Evolutionary conservation across 176 grass and related monocot genomes (phyloP).

Genomic region (Rhynchospora pubera): DNA sequence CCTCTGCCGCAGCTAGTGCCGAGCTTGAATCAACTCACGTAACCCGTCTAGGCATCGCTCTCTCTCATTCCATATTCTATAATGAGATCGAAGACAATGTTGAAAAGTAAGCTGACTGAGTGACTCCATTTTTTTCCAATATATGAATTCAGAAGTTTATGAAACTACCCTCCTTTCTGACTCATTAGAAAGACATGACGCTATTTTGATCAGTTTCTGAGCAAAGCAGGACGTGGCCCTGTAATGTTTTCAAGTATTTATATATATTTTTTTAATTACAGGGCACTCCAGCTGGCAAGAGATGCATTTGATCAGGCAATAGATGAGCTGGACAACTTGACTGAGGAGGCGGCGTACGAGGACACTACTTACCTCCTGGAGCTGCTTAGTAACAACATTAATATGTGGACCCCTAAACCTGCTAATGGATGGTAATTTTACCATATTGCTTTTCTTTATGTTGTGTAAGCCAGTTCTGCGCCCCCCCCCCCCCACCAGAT

Average conservation of each 20-base stretch:
- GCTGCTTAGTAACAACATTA: constrained; percentile 17
- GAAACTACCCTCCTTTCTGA: not conserved
- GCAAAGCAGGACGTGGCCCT: not conserved
- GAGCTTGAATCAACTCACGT: not conserved
- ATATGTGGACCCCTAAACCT: not conserved
- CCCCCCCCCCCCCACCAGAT: too few relatives aligned
- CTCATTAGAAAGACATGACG: not conserved
- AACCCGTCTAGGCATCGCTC: not conserved
- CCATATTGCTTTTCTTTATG: not conserved
- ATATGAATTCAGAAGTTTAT: not conserved
- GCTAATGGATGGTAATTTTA: not conserved
- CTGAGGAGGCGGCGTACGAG: not conserved
- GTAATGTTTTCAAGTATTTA: not conserved
- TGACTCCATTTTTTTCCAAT: not conserved
- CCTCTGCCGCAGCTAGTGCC: not conserved
- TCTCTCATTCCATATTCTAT: not conserved
- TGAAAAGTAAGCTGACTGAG: not conserved
- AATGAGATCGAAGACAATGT: not conserved
- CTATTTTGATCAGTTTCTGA: not conserved
- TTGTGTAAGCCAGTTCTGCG: too few relatives aligned
- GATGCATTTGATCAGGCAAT: not conserved
- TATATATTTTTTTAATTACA: not conserved
- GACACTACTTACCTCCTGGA: constrained; percentile 1
- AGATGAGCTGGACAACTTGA: not conserved
- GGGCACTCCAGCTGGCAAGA: not conserved